Evolutionary conservation across 345 rosid species (phyloP).

Genomic region (Punica granatum): DNA sequence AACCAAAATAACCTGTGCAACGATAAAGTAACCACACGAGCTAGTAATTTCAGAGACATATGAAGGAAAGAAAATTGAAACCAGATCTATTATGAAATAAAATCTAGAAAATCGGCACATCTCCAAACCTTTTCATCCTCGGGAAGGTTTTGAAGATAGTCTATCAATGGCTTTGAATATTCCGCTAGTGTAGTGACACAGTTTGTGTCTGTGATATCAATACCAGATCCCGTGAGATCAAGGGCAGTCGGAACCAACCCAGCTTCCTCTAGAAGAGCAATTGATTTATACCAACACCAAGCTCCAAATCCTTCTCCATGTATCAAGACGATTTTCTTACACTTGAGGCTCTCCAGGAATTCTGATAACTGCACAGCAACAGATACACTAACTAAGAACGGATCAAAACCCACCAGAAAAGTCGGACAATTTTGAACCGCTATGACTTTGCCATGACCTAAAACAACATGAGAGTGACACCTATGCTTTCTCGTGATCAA

Average conservation of each 20-base stretch:
- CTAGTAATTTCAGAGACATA: neutral
- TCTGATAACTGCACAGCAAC: slow-evolving; percentile 44
- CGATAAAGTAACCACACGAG: neutral
- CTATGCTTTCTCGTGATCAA: too few relatives aligned
- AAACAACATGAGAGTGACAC: neutral
- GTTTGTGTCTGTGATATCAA: slow-evolving; percentile 61
- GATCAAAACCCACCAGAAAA: neutral
- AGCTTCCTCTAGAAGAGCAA: slow-evolving; percentile 77
- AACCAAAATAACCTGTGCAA: slow-evolving; percentile 66
- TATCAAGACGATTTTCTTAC: slow-evolving; percentile 55
- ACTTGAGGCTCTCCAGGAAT: slow-evolving; percentile 49
- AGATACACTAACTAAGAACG: slow-evolving; percentile 1
- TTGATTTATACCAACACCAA: slow-evolving; percentile 97
- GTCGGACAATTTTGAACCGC: too few relatives aligned
- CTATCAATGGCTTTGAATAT: slow-evolving; percentile 71
- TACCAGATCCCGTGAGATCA: slow-evolving; percentile 85
- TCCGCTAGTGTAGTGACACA: slow-evolving; percentile 62
- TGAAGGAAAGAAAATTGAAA: neutral
- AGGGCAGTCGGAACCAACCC: slow-evolving; percentile 64
- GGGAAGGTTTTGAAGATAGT: slow-evolving; percentile 52
- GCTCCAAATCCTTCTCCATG: slow-evolving; percentile 99
- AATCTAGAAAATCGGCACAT: neutral
- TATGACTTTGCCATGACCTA: neutral
- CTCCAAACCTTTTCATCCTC: slow-evolving; percentile 76
- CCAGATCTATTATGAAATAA: neutral